A percentile compares a stretch with the other conserved stretches of the same genome.
These are phyloP conservation scores for Hymenoscyphus linearis DNA, from an alignment of 2,329 filamentous ascomycete genomes.

Conservation along the genomic window DNA sequence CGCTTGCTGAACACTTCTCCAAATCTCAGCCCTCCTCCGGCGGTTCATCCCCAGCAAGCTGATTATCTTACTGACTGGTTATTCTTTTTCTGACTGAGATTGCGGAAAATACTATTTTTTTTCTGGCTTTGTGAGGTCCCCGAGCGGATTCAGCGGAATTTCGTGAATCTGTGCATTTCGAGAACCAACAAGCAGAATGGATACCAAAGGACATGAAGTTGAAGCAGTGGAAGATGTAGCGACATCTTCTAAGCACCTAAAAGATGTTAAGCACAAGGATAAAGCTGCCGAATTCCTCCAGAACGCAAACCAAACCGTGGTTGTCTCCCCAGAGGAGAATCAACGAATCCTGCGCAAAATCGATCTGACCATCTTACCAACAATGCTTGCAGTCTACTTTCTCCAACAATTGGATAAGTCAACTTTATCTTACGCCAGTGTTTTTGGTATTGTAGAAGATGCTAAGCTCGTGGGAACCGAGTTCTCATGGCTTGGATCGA, in stretches of 20 bases:
- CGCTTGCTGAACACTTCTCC: neutral
- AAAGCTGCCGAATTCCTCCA: constrained; percentile 18
- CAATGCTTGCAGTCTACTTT: constrained; percentile 51
- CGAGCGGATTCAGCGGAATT: neutral
- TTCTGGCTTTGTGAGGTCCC: neutral
- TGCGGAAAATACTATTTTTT: neutral
- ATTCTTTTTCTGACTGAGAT: neutral
- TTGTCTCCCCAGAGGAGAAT: constrained; percentile 20
- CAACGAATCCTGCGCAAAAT: constrained; percentile 34
- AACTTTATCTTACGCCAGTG: constrained; percentile 39
- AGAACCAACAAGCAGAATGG: constrained; percentile 7
- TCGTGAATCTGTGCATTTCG: neutral
- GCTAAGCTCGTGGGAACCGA: constrained; percentile 42
- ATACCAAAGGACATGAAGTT: neutral
- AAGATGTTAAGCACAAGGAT: constrained; percentile 12
- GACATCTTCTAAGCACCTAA: constrained; percentile 7
- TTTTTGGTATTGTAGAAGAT: constrained; percentile 45
- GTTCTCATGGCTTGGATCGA: constrained; percentile 55
- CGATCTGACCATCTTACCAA: constrained; percentile 44
- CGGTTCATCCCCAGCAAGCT: neutral
- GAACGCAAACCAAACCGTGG: constrained; percentile 12
- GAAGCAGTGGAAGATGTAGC: constrained; percentile 16
- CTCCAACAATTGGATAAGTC: constrained; percentile 45
- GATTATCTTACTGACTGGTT: neutral
- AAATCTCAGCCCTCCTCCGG: neutral